Conservation (phyloP, 2,329 filamentous ascomycete species). For the Davidsoniella virescens region DNA sequence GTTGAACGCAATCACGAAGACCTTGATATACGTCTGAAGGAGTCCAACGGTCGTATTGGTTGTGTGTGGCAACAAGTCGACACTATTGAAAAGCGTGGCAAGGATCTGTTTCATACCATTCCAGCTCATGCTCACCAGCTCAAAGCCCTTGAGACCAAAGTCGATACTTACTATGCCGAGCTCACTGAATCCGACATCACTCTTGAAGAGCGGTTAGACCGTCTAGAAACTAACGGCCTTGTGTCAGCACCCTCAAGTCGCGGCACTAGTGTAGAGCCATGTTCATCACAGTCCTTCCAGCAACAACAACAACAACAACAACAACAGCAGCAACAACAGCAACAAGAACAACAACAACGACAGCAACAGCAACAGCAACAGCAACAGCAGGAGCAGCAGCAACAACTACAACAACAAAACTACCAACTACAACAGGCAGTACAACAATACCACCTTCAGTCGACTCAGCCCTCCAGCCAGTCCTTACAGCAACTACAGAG, state of each 20-base stretch:
- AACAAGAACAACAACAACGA: constrained; percentile 6
- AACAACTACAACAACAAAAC: background rate
- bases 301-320: background rate
- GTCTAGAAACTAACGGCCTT: constrained; percentile 21
- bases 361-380: constrained; percentile 8
- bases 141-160: constrained; percentile 6
- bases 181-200: constrained; percentile 33
- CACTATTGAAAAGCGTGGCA: constrained; percentile 24
- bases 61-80: constrained; percentile 37
- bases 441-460: background rate
- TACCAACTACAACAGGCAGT: background rate
- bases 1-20: constrained; percentile 37
- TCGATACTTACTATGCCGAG: constrained; percentile 24
- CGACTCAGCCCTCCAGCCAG: background rate
- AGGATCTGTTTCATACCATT: constrained; percentile 12
- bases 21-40: constrained; percentile 34
- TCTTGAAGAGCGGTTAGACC: constrained; percentile 39
- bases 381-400: constrained; percentile 3
- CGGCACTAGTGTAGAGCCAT: background rate
- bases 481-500: background rate
- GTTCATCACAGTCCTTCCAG: background rate
- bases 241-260: background rate
- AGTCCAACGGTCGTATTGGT: constrained; percentile 37
- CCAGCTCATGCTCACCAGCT: constrained; percentile 7
- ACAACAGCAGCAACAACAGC: constrained; percentile 1